phyloP scores from a whole-genome alignment of 768 basidiomycete species.

The Leucocoprinus leucothites region DNA sequence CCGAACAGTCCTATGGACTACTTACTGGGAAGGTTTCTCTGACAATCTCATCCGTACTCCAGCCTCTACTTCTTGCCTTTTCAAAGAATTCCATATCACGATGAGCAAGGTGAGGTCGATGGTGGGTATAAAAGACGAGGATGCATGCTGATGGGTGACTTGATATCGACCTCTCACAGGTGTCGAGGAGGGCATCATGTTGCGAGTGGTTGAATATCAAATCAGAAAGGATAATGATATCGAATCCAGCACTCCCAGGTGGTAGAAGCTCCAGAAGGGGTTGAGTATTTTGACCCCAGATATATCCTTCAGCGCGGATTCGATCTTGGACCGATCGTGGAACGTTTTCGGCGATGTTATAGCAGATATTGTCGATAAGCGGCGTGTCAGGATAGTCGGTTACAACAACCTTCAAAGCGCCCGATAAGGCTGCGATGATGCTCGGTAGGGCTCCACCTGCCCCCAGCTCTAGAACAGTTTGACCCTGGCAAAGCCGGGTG shows the following conservation, averaged over 20 bases:
- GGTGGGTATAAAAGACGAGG: constrained; percentile 88
- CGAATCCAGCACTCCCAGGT: constrained; percentile 40
- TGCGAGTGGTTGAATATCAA: constrained; percentile 95
- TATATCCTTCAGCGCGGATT: constrained; percentile 55
- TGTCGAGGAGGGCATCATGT: constrained; percentile 79
- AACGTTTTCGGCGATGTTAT: constrained; percentile 67
- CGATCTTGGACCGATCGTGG: constrained; percentile 28
- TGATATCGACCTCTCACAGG: constrained; percentile 54
- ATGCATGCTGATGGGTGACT: constrained; percentile 24
- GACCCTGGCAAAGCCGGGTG: constrained; percentile 40
- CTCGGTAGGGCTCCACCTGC: constrained; percentile 92
- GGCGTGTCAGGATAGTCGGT: constrained; percentile 90
- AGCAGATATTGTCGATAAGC: constrained; percentile 70
- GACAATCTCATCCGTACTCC: constrained; percentile 71
- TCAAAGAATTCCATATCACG: constrained; percentile 82
- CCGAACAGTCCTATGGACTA: background rate
- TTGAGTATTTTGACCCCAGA: constrained; percentile 67
- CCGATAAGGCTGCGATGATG: constrained; percentile 50
- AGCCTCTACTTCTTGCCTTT: constrained; percentile 58
- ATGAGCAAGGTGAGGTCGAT: constrained; percentile 79
- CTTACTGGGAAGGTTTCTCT: constrained; percentile 61
- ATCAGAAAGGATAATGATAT: constrained; percentile 87
- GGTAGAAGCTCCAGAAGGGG: constrained; percentile 37
- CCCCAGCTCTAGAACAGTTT: constrained; percentile 79
- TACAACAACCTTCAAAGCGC: constrained; percentile 57